Base-by-base conservation (phyloP, 2,329 filamentous ascomycete species). In the Plenodomus lindquistii region DNA sequence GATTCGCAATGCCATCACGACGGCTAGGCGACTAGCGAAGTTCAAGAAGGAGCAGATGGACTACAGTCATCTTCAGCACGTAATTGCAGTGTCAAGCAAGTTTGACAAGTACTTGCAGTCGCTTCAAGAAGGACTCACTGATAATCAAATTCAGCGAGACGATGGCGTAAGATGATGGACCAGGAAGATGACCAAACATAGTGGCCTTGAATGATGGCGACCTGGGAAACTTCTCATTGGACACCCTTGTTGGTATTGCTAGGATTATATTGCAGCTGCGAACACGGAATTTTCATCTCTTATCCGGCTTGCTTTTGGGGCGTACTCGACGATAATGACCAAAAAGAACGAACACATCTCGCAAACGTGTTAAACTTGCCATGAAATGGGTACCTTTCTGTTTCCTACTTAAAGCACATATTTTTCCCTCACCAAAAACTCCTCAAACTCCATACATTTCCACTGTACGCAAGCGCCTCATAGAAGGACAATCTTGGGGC, bases 1-100 rank as follows among this genome's bases (percentile, higher is more conserved):
- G 63, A 79, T 79, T 50, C 77, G 78, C 62, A 79, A 76, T 36
- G 54, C 52, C n/a, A 45, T 55, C n/a, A 51, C 48, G 4, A 57
- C 41, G 1, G 54, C 46, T 18, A 44, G 60, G 10, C 60, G 60
- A 22, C 43, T 62, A 19, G 59, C 61, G 13, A 42, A 49, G 31
- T 58, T 51, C 40, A 50, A 50, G 40, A 37, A 42, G 20, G 29
- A 51, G 13, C n/a, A 38, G 4, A 27, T 58, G 50, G 18, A 22
- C 6, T 49, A 48, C 27, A 40, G 40, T 10, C 49, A 55, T 40
- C 21, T 58, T 17, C 40, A 44, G 29, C 46, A 42, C 15, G 50
- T 47, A 6, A 37, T 59, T n/a, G 37, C 42, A 6, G 49, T 58
- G 10, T 29, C 49, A 11, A 29, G 44, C 17, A 44, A 51, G 40